Conservation (phyloP, 768 basidiomycete species). For the Mycena alexandri region DNA sequence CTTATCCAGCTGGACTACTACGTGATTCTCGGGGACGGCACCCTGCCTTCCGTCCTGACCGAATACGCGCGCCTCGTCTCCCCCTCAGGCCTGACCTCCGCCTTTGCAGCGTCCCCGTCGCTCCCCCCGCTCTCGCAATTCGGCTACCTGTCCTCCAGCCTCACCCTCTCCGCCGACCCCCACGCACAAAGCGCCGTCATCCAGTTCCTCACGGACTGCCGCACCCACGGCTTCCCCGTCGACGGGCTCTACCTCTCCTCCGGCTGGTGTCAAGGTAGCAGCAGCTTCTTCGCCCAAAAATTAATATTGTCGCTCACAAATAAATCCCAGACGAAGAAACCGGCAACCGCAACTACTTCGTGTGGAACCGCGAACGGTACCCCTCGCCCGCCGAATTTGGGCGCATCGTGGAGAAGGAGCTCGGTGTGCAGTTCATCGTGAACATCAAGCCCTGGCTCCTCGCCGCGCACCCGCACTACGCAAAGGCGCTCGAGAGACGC, state of each 20-base stretch:
- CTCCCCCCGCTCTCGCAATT: conserved; percentile 39
- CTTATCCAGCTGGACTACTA: conserved; percentile 33
- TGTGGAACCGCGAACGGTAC: conserved; percentile 38
- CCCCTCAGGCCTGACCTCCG: conserved; percentile 10
- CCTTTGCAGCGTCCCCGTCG: conserved; percentile 34
- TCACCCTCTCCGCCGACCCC: conserved; percentile 33
- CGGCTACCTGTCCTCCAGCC: conserved; percentile 38
- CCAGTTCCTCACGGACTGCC: conserved; percentile 38
- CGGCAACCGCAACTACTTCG: conserved; percentile 38
- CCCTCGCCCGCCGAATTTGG: conserved; percentile 35
- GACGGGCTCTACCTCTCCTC: conserved; percentile 39
- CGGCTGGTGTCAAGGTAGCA: conserved; percentile 37
- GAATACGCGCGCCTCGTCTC: conserved; percentile 39
- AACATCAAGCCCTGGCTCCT: conserved; percentile 40
- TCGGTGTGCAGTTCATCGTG: conserved; percentile 37
- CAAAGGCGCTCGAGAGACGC: conserved; percentile 16
- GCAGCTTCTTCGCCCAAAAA: not conserved
- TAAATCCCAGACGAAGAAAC: conserved; percentile 30
- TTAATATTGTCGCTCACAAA: no score
- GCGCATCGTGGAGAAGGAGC: conserved; percentile 34
- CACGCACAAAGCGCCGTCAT: conserved; percentile 37
- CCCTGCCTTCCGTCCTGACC: conserved; percentile 35
- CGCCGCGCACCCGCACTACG: conserved; percentile 28
- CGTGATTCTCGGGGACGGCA: conserved; percentile 37
- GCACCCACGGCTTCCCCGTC: conserved; percentile 36